Base-by-base conservation (phyloP, 2,329 filamentous ascomycete species). In the Phoma herbarum region DNA sequence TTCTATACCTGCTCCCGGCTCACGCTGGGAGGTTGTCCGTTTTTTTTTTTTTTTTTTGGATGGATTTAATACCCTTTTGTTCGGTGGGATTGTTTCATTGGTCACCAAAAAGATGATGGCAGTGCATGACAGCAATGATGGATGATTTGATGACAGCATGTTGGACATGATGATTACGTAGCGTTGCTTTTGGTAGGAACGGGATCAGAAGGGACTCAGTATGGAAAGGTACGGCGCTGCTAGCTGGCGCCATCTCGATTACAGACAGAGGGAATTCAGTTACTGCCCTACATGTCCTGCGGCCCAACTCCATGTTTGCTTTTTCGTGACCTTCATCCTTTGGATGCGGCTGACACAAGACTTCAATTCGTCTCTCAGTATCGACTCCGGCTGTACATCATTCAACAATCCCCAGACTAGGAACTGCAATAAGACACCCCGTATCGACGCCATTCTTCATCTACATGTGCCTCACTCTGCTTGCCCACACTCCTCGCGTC, bases 1-100 rank as follows among this genome's bases (percentile, higher is more conserved):
- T 67, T 66, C 63, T 71, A 71, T 71, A 71, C 68, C 68, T 67
- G 60, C 68, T 69, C 65, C 62, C 54, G 53, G 61, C 57, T 53
- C 54, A 49, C 49, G 46, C 53, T 51, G 47, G 60, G 67, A 63
- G 66, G 57, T 62, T 65, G 47, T 65, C 66, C 52, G 57, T 50
- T 57, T 63, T 60, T n/a, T 14, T n/a, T 16, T 2, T 16, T n/a
- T 35, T 28, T 16, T 16, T 35, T 59, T 65, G 57, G 60, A 45
- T 58, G 68, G 67, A 69, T 68, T 60, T 68, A 71, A 71, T 71
- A 69, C 68, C 65, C 63, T 66, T 66, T 48, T 50, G 44, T 46
- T 59, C 59, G 55, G 48, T 45, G 44, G 37, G 26, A 25, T 53
- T 52, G 26, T 60, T 46, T 60, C 42, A 20, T 47, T 55, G 52